Evolutionary conservation across 2,329 filamentous ascomycete species (phyloP).

Genomic region (Talaromyces funiculosus): DNA sequence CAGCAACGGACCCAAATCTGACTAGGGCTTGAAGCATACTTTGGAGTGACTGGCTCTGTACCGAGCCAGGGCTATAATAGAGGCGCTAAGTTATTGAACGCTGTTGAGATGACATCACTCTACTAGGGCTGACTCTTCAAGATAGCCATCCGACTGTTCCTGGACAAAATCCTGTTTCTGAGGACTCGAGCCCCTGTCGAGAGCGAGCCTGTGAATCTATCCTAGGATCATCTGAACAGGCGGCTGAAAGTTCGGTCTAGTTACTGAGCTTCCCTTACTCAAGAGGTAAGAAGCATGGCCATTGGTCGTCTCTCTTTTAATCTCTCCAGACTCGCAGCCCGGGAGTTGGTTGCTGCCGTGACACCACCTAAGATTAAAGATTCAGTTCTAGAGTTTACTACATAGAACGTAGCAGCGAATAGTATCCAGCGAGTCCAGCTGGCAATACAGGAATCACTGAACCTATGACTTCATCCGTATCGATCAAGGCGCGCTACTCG

Average conservation of each 20-base stretch:
- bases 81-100: neutral
- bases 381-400: too few relatives aligned
- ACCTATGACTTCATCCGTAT: neutral
- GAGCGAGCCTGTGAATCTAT: neutral
- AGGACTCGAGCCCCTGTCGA: neutral
- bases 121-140: neutral
- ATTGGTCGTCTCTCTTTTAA: neutral
- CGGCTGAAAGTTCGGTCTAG: neutral
- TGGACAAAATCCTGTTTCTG: neutral
- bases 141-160: neutral
- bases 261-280: neutral
- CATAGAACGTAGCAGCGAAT: too few relatives aligned
- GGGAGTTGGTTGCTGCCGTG: neutral
- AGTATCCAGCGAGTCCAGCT: neutral
- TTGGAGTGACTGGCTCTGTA: neutral
- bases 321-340: neutral
- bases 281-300: too few relatives aligned
- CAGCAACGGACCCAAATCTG: neutral
- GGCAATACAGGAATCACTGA: neutral
- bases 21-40: neutral
- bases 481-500: neutral
- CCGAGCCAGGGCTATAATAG: neutral
- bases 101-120: neutral
- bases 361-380: neutral
- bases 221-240: neutral